Conservation (phyloP, 352 stramenopile species). For the Globisporangium iwayamae region DNA sequence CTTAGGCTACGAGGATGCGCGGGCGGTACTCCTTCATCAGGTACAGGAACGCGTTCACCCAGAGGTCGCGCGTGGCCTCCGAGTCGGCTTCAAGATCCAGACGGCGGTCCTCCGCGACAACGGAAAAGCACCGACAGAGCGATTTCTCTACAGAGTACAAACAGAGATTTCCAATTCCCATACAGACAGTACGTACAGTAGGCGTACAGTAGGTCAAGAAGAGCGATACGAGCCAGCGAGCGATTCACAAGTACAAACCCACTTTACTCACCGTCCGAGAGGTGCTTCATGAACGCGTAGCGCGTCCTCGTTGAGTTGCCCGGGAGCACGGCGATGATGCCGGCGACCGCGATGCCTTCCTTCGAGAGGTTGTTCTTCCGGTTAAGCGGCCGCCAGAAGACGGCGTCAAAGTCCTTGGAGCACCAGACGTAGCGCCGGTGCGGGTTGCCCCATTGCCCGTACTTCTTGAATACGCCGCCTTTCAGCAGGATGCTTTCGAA, state of each 20-base stretch:
- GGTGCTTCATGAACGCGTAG: constrained; percentile 77
- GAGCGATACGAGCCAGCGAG: too few species aligned
- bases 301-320: constrained; percentile 55
- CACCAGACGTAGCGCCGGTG: constrained; percentile 73
- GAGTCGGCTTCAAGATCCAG: constrained; percentile 73
- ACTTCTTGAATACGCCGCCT: constrained; percentile 73
- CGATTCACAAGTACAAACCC: neutral
- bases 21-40: constrained; percentile 50
- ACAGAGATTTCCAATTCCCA: neutral
- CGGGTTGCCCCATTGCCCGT: constrained; percentile 71
- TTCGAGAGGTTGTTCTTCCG: constrained; percentile 62
- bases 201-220: neutral
- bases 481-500: constrained; percentile 64
- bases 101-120: constrained; percentile 60
- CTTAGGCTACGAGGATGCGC: constrained; percentile 43
- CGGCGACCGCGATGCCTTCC: constrained; percentile 42
- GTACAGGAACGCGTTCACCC: constrained; percentile 50
- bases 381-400: constrained; percentile 69
- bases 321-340: constrained; percentile 48
- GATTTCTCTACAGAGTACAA: constrained; percentile 44
- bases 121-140: constrained; percentile 55
- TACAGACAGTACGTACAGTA: neutral
- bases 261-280: constrained; percentile 45
- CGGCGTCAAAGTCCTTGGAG: constrained; percentile 53
- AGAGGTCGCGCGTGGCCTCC: constrained; percentile 56